Evolutionary conservation across 2,329 filamentous ascomycete genomes (phyloP).

Genomic region (Fusarium irregulare): DNA sequence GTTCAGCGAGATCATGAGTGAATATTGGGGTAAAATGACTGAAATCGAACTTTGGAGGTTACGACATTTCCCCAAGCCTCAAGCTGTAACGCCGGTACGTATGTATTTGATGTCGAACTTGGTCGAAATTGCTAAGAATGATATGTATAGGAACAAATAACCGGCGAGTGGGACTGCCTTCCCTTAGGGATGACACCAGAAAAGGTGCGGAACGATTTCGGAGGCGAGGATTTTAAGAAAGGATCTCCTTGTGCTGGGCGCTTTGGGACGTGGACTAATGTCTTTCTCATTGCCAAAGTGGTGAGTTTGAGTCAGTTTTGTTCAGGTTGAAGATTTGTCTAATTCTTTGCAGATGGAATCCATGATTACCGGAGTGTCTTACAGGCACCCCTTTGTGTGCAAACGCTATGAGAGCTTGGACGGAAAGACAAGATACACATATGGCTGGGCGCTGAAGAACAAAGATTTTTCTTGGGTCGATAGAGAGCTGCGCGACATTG

Average conservation of each 20-base stretch:
- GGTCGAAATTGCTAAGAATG: constrained; percentile 13
- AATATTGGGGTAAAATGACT: constrained; percentile 15
- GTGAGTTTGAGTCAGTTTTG: constrained; percentile 27
- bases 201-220: constrained; percentile 9
- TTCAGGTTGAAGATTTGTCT: constrained; percentile 1
- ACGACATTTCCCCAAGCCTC: constrained; percentile 37
- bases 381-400: constrained; percentile 27
- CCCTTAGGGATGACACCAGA: neutral
- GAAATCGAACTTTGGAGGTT: constrained; percentile 32
- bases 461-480: constrained; percentile 31
- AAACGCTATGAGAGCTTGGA: neutral
- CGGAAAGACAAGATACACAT: constrained; percentile 19
- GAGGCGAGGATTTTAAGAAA: constrained; percentile 7
- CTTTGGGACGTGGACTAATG: constrained; percentile 47
- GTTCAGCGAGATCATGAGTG: constrained; percentile 39
- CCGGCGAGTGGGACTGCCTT: constrained; percentile 43
- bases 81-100: constrained; percentile 43
- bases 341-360: constrained; percentile 44
- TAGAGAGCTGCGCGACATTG: constrained; percentile 32
- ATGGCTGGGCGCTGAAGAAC: constrained; percentile 39
- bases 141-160: constrained; percentile 41
- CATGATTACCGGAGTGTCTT: constrained; percentile 34
- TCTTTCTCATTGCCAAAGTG: constrained; percentile 45
- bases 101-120: neutral
- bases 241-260: constrained; percentile 41